Conservation (phyloP, 495 filamentous ascomycete species). For the Trichoderma gamsii region DNA sequence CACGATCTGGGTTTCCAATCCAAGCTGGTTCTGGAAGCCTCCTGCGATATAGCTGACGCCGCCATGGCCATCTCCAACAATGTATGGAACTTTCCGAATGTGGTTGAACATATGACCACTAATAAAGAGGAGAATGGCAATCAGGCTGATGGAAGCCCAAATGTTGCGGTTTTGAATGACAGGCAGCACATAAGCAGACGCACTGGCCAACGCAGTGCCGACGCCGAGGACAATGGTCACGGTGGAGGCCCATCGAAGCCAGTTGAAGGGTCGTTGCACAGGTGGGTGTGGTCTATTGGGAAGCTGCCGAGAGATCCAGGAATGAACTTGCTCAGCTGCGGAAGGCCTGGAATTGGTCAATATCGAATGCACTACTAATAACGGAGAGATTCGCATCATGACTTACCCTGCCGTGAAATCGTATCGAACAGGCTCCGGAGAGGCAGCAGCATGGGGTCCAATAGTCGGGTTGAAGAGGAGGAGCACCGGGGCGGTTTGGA, state of each 20-base stretch:
- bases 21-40: slow-evolving; percentile 93
- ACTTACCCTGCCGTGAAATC: slow-evolving; percentile 79
- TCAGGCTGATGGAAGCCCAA: slow-evolving; percentile 87
- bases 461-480: slow-evolving; percentile 80
- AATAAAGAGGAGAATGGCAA: slow-evolving; percentile 89
- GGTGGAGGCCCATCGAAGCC: slow-evolving; percentile 61
- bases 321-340: slow-evolving; percentile 68
- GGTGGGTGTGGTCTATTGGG: slow-evolving; percentile 66
- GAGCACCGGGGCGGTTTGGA: slow-evolving; percentile 91
- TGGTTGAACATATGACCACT: slow-evolving; percentile 99
- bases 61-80: slow-evolving; percentile 76
- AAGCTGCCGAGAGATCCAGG: slow-evolving; percentile 73
- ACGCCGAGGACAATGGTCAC: slow-evolving; percentile 61
- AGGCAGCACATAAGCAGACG: slow-evolving; percentile 80
- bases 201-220: slow-evolving; percentile 61
- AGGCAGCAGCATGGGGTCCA: slow-evolving; percentile 72
- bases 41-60: slow-evolving; percentile 87
- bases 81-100: slow-evolving; percentile 94
- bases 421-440: slow-evolving; percentile 65
- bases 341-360: slow-evolving; percentile 48
- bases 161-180: slow-evolving; percentile 83
- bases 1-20: slow-evolving; percentile 92
- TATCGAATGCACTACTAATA: neutral
- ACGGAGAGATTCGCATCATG: neutral
- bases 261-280: slow-evolving; percentile 82